phyloP scores from a whole-genome alignment of 2,329 filamentous ascomycete genomes.

The Botrytis galanthina region DNA sequence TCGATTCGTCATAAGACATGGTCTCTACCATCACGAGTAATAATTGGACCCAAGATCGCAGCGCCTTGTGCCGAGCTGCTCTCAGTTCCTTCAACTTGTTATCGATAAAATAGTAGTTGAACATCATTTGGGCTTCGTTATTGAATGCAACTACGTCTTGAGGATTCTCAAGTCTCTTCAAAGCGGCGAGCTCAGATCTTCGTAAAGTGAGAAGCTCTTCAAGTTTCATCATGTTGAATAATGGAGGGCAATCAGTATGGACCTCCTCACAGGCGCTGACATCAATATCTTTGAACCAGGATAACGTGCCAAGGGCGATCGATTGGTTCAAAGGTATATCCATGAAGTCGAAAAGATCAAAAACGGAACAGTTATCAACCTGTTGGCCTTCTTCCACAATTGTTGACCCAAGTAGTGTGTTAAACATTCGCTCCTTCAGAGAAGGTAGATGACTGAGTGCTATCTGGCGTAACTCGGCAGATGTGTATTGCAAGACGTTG shows the following conservation, averaged over 20 bases:
- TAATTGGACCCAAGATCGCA: conserved; percentile 82
- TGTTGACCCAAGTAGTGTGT: conserved; percentile 75
- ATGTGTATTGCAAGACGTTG: conserved; percentile 78
- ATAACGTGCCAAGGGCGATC: conserved; percentile 54
- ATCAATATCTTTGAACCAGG: conserved; percentile 64
- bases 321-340: conserved; percentile 55
- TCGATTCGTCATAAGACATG: conserved; percentile 72
- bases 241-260: conserved; percentile 53
- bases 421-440: conserved; percentile 65
- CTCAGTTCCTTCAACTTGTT: conserved; percentile 61
- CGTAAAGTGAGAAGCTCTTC: conserved; percentile 72
- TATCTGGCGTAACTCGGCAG: conserved; percentile 78
- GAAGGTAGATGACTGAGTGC: conserved; percentile 68
- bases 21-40: conserved; percentile 79
- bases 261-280: conserved; percentile 62
- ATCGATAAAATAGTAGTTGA: conserved; percentile 59
- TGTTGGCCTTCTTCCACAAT: conserved; percentile 64
- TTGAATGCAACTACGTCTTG: conserved; percentile 53
- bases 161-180: conserved; percentile 48
- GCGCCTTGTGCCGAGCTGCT: conserved; percentile 57
- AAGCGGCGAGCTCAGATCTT: conserved; percentile 57
- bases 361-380: conserved; percentile 69
- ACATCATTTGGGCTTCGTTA: conserved; percentile 57
- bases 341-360: conserved; percentile 92
- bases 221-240: conserved; percentile 70